Evolutionary conservation across 192 early-diverging fungal species (phyloP).

Genomic region (Coemansia sp.): DNA sequence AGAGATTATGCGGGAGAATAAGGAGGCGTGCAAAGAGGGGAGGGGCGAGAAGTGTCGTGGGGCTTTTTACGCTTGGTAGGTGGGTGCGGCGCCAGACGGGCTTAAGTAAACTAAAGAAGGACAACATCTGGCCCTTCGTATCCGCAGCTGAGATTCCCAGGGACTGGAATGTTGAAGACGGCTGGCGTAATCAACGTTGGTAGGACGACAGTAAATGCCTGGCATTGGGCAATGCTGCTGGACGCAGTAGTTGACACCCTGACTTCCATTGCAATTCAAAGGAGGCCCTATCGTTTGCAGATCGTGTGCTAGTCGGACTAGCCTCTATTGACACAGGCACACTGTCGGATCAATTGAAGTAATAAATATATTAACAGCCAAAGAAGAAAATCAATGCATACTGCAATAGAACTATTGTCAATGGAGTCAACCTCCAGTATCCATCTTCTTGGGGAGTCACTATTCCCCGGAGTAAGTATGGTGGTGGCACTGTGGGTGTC

Average conservation of each 20-base stretch:
- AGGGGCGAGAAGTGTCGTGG: not conserved
- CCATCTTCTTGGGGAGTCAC: no score
- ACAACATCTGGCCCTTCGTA: not conserved
- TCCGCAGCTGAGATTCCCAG: not conserved
- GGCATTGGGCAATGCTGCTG: not conserved
- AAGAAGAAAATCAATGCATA: no score
- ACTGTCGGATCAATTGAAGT: no score
- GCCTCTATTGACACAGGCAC: no score
- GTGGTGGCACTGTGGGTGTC: no score
- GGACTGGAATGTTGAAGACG: not conserved
- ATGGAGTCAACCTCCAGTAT: no score
- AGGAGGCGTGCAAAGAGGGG: not conserved
- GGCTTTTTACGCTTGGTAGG: not conserved
- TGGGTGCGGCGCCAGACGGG: not conserved
- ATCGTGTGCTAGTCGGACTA: no score
- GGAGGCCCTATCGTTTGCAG: not conserved
- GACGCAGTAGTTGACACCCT: not conserved
- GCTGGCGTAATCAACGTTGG: not conserved
- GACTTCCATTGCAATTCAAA: not conserved
- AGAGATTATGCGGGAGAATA: not conserved
- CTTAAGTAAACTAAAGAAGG: not conserved
- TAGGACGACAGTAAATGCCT: not conserved
- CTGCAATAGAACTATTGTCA: no score
- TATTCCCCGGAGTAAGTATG: no score
- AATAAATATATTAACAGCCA: no score